Evolutionary conservation across 768 basidiomycete genomes (phyloP), one percentile per base, ranked within the genome.

Genomic region (Amanita polypyramis): DNA sequence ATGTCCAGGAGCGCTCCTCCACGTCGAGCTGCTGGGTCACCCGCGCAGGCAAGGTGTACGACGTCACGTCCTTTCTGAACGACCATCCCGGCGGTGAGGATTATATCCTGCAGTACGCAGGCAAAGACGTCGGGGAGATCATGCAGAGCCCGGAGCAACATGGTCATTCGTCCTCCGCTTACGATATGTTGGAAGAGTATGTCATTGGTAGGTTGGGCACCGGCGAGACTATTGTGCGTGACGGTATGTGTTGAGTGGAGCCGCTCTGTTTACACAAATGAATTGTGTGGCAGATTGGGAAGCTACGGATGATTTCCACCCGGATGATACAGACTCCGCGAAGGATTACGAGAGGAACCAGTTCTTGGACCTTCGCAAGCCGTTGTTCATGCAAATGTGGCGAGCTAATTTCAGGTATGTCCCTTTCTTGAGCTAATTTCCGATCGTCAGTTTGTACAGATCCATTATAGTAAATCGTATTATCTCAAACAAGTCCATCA

Each of bases 41-140:
- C 2, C 80, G 79, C 61, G 70, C 70, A 50, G 84, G 83, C 58
- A 86, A 82, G 59, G 89, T 99, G 19, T 98, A 94, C 72, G 82
- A 99, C 60, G 80, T 98, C 45, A 83, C 94, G 2, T 55, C 57
- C 3, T 97, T 98, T 66, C 65, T 94, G 2, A 58, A 74, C 45
- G 93, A 95, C 69, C 93, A 96, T 61, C 92, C 94, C 9, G 95
- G 95, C 54, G 93, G 94, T 2, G 95, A 98, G 63, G 94, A 97
- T 61, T 66, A 92, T 53, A 78, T 99, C 55, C 66, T 93, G 33
- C 68, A 79, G 37, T 75, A 84, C 64, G 95, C 87, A 4, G 94
- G 93, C 34, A 78, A 79, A 64, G 90, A 96, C 60, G 73, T 98
- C 43, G 84, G 74, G 15, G 70, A 65, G 15, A 70, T 80, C 47